Conservation (phyloP, 1,284 basidiomycete genomes). For the Pseudozyma hubeiensis region DNA sequence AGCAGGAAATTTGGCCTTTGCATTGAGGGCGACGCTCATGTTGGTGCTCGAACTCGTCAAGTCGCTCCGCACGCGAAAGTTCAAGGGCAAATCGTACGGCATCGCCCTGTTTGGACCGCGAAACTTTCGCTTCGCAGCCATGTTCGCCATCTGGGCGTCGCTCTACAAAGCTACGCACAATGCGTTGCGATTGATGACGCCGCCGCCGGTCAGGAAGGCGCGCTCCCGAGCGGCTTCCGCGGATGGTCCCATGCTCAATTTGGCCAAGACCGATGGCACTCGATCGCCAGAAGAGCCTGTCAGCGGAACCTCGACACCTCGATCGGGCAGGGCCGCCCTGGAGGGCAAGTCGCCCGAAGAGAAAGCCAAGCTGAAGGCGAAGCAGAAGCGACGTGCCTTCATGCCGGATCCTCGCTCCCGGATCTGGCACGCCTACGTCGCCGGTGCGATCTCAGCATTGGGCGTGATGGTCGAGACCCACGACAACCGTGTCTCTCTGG, state of each 20-base stretch:
- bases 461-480: slow-evolving; percentile 85
- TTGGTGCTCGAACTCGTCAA: slow-evolving; percentile 63
- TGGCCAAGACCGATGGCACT: slow-evolving; percentile 18
- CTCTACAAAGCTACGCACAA: slow-evolving; percentile 67
- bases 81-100: slow-evolving; percentile 41
- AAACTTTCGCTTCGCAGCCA: slow-evolving; percentile 62
- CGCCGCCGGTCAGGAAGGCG: slow-evolving; percentile 31
- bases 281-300: slow-evolving; percentile 21
- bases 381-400: slow-evolving; percentile 60
- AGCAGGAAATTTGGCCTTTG: slow-evolving; percentile 62
- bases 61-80: slow-evolving; percentile 51
- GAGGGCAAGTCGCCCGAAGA: slow-evolving; percentile 54
- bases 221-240: slow-evolving; percentile 15
- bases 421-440: slow-evolving; percentile 88
- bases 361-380: slow-evolving; percentile 46
- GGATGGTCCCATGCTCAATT: slow-evolving; percentile 2
- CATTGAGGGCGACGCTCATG: slow-evolving; percentile 56
- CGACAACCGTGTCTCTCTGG: slow-evolving; percentile 78
- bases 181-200: slow-evolving; percentile 62
- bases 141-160: slow-evolving; percentile 63
- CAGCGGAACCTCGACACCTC: slow-evolving; percentile 53
- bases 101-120: slow-evolving; percentile 52
- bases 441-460: slow-evolving; percentile 83
- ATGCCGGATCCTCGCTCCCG: slow-evolving; percentile 66
- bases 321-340: slow-evolving; percentile 47